Base-by-base conservation (phyloP, 495 filamentous ascomycete species). In the Articulospora tetracladia region DNA sequence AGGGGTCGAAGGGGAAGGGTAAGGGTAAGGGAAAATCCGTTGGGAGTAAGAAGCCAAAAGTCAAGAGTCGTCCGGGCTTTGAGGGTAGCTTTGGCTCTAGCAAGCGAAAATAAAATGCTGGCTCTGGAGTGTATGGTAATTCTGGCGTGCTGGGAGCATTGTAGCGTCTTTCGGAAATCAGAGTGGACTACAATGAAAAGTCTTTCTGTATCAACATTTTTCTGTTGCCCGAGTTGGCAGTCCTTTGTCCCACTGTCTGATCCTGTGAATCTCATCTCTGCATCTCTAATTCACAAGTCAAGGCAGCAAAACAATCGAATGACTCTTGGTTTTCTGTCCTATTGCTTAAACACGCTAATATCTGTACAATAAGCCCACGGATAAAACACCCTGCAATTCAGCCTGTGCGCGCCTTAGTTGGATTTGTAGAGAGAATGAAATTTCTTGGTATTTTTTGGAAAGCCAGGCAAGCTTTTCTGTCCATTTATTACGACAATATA, bases 11-110 rank as follows among this genome's bases (percentile, higher is more conserved):
- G 70, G 86, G 83, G 58, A 83, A 83, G 70, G 86, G 83, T 58
- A 85, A 83, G 73, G 86, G 83, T 84, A 85, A 73, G 78, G 77
- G 46, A 50, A 66, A 63, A 72, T 60, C 68, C 66, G 25, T 80
- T 81, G 81, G 68, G 47, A 65, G 62, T 6, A 75, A 70, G 54
- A 85, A 85, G 73, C 72, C 76, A 53, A 83, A 88, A 73, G 79
- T 60, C 3, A 69, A 68, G 63, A 65, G 65, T 25, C 73, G 90
- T 62, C 87, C 93, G 3, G 93, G 94, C 3, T 96, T 96, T 69
- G 95, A 97, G 74, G 94, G 93, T n/a, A 87, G 87, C 63, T 93
- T 97, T 71, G 91, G 88, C 67, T 78, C 76, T 11, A 73, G 75
- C 1, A 65, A 64, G 55, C 53, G 59, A 34, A 69, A 60, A 39